These are phyloP conservation scores for Stagonosporopsis tanaceti DNA, from an alignment of 2,329 filamentous ascomycete species.

Conservation along the genomic window DNA sequence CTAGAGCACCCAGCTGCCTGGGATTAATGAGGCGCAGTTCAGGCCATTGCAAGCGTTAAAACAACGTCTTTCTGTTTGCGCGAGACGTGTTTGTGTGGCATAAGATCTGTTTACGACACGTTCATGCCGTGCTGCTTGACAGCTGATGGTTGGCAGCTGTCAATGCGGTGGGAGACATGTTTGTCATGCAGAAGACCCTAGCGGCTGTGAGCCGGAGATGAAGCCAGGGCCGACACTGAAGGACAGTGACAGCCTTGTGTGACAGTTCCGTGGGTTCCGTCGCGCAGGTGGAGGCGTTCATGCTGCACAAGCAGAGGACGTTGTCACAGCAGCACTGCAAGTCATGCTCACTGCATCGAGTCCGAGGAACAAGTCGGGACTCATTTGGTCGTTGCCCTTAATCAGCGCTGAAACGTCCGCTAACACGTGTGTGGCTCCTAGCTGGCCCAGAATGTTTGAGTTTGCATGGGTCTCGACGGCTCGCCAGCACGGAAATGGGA, in stretches of 20 bases:
- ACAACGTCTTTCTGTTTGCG: constrained; percentile 2
- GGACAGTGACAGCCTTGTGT: constrained; percentile 1
- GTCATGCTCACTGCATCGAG: constrained; percentile 15
- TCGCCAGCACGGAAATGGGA: constrained; percentile 11
- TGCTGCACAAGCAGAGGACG: neutral
- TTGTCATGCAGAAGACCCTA: constrained; percentile 12
- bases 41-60: constrained; percentile 6
- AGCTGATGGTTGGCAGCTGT: constrained; percentile 12
- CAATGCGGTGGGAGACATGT: constrained; percentile 10
- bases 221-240: constrained; percentile 1
- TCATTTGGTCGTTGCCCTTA: constrained; percentile 13
- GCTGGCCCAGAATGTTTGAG: constrained; percentile 10
- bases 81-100: constrained; percentile 7
- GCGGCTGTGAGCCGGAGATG: constrained; percentile 1
- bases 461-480: constrained; percentile 6
- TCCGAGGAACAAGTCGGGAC: constrained; percentile 3
- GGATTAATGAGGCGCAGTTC: constrained; percentile 17
- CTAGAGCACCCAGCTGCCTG: constrained; percentile 6
- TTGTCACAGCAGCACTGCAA: constrained; percentile 12
- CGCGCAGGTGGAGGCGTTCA: constrained; percentile 4
- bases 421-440: constrained; percentile 7
- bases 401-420: constrained; percentile 20
- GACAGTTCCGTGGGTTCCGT: constrained; percentile 1
- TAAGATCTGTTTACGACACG: constrained; percentile 10
- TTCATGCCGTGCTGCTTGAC: constrained; percentile 17